These are phyloP conservation scores for Aureobasidium sp. DNA, from an alignment of 2,329 filamentous ascomycete genomes.

Conservation along the genomic window DNA sequence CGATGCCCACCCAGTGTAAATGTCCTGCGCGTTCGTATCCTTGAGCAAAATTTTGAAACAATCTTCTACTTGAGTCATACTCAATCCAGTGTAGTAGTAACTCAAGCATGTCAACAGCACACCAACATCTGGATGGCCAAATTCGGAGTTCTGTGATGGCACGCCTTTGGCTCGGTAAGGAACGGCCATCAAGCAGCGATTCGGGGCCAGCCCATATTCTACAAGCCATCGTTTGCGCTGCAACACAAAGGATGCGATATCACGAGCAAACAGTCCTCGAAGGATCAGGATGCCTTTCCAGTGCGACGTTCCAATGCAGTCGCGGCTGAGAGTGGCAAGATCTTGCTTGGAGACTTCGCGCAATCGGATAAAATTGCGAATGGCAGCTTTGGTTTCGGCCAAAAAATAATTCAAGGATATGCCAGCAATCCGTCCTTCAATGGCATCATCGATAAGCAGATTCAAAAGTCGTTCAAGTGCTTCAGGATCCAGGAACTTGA, in stretches of 20 bases:
- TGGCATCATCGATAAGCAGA: slow-evolving; percentile 29
- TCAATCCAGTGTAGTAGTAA: slow-evolving; percentile 60
- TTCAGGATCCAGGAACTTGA: slow-evolving; percentile 47
- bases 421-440: slow-evolving; percentile 22
- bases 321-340: background rate
- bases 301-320: background rate
- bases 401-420: background rate
- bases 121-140: slow-evolving; percentile 60
- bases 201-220: slow-evolving; percentile 44
- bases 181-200: slow-evolving; percentile 55
- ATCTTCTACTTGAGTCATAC: slow-evolving; percentile 37
- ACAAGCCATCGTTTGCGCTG: slow-evolving; percentile 62
- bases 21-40: slow-evolving; percentile 21
- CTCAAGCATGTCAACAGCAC: slow-evolving; percentile 59
- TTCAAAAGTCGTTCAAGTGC: slow-evolving; percentile 27
- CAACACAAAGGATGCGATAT: slow-evolving; percentile 53
- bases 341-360: background rate
- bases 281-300: slow-evolving; percentile 45
- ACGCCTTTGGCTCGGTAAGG: slow-evolving; percentile 61
- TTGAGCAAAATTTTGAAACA: slow-evolving; percentile 21
- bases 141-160: slow-evolving; percentile 57
- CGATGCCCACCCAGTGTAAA: slow-evolving; percentile 24
- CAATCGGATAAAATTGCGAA: background rate
- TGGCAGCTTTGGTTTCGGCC: background rate
- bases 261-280: slow-evolving; percentile 55